phyloP scores from a whole-genome alignment of 2,329 filamentous ascomycete species.

The Hypoxylon sp. region DNA sequence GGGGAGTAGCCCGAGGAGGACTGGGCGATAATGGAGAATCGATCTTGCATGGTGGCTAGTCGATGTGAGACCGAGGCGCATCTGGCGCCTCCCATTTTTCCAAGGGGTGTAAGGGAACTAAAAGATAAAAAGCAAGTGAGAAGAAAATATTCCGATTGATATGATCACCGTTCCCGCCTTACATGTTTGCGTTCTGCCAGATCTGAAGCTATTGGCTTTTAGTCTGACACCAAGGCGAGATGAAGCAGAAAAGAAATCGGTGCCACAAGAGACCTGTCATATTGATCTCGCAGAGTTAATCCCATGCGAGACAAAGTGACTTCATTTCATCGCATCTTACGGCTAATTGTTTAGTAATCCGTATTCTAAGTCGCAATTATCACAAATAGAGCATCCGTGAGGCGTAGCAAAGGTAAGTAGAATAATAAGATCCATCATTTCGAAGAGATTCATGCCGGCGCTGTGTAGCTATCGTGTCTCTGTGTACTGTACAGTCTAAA shows the following conservation, averaged over 20 bases:
- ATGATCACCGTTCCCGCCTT: constrained; percentile 23
- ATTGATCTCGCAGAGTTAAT: constrained; percentile 24
- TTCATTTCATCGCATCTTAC: background rate
- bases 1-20: constrained; percentile 6
- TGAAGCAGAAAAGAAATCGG: constrained; percentile 13
- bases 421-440: constrained; percentile 51
- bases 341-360: constrained; percentile 28
- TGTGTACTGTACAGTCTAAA: constrained; percentile 57
- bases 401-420: constrained; percentile 4
- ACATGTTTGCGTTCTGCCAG: constrained; percentile 23
- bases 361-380: background rate
- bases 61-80: constrained; percentile 36
- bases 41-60: constrained; percentile 38
- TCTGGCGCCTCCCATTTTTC: constrained; percentile 29
- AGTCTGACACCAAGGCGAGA: constrained; percentile 7
- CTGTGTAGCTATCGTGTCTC: constrained; percentile 55
- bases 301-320: constrained; percentile 1
- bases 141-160: constrained; percentile 34
- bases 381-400: background rate
- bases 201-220: constrained; percentile 28
- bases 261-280: constrained; percentile 38
- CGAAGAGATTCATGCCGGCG: constrained; percentile 50
- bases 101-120: constrained; percentile 2
- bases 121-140: constrained; percentile 16
- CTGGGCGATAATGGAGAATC: constrained; percentile 25